Evolutionary conservation across 441 rosid species (phyloP).

Genomic region (Euphorbia corollata): DNA sequence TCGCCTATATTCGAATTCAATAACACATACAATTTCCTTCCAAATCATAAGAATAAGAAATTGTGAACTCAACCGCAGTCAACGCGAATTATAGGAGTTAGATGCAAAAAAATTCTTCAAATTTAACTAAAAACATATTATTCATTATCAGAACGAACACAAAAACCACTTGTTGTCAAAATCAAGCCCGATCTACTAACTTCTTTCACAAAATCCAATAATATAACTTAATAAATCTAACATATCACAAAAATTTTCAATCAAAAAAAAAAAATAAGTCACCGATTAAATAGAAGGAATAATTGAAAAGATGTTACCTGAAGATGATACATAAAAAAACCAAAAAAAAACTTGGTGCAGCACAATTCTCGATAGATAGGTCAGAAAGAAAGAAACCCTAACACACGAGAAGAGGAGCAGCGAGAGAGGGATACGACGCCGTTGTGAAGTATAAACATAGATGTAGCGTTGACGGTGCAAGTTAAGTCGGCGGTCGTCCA

Average conservation of each 20-base stretch:
- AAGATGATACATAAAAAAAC: neutral
- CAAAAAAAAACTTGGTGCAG: neutral
- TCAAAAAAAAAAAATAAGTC: neutral
- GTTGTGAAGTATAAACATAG: constrained; percentile 8
- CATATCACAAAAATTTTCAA: neutral
- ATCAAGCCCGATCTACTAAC: constrained; percentile 27
- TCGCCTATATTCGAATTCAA: neutral
- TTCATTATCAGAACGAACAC: constrained; percentile 6
- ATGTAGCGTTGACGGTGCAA: constrained; percentile 26
- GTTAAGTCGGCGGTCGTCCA: constrained; percentile 39
- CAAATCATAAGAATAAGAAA: neutral
- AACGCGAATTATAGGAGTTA: neutral
- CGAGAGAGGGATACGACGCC: constrained; percentile 28
- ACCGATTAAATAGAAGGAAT: neutral
- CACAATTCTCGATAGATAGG: constrained; percentile 4
- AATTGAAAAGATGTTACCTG: constrained; percentile 14
- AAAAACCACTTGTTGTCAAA: neutral
- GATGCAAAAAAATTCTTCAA: constrained; percentile 2
- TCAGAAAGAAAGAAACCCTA: constrained; percentile 37
- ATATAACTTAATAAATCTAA: neutral
- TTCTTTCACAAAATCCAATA: constrained; percentile 11
- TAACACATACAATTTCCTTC: neutral
- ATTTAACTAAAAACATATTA: constrained; percentile 13
- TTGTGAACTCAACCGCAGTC: neutral
- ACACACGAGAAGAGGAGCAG: constrained; percentile 29